These are phyloP conservation scores for Teunomyces lycoperdinae DNA, from an alignment of 805 yeast species.

Conservation along the genomic window DNA sequence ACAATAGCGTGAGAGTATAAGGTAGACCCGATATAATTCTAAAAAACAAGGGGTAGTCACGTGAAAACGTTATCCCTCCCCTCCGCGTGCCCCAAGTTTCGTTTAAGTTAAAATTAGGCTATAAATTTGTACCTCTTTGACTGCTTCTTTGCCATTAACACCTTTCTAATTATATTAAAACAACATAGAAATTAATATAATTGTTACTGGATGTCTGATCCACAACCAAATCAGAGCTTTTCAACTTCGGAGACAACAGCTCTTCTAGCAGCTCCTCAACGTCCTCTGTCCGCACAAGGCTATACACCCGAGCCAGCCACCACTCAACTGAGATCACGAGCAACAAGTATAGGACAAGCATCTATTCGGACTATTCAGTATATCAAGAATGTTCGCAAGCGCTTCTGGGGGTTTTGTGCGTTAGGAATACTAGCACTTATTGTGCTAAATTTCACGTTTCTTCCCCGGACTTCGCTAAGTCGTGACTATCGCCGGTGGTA, in stretches of 20 bases:
- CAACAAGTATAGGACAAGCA: slow-evolving; percentile 1
- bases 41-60: background rate
- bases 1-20: too few relatives aligned
- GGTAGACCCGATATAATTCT: background rate
- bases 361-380: slow-evolving; percentile 1
- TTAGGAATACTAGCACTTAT: slow-evolving; percentile 52
- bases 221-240: background rate
- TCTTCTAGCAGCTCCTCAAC: background rate
- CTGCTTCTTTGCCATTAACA: background rate
- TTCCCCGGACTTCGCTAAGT: slow-evolving; percentile 80
- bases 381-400: slow-evolving; percentile 5
- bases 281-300: background rate
- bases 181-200: background rate
- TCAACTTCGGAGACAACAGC: background rate
- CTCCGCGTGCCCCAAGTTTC: background rate
- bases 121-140: background rate
- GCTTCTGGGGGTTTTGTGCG: slow-evolving; percentile 46
- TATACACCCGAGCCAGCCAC: background rate
- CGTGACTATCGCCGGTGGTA: slow-evolving; percentile 78
- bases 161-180: background rate
- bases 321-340: background rate
- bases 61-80: background rate
- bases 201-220: background rate
- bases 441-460: slow-evolving; percentile 63
- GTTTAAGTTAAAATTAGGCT: background rate